Base-by-base conservation (phyloP, 108 stramenopile species). In the Asterionellopsis glacialis region DNA sequence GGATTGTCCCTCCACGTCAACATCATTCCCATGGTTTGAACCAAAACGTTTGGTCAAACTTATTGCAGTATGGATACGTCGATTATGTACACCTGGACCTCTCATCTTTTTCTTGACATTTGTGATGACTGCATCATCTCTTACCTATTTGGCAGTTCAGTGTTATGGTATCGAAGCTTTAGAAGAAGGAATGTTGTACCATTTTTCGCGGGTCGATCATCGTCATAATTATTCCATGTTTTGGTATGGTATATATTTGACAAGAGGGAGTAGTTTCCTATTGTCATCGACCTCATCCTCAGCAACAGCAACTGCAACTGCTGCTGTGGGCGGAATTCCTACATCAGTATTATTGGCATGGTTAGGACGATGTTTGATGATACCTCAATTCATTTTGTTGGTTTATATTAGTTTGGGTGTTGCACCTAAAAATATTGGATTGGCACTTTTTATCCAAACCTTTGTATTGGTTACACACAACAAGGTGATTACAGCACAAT, bases 401-500 rank as follows among this genome's bases (percentile, higher is more conserved):
- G 75, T 87, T 1, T 82, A 71, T 49, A 63, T 75, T 16, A 85
- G 90, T 62, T 56, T 93, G 28, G 80, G 77, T 12, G 58, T 93
- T 53, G 87, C 86, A 47, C 91, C 86, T 6, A 55, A 61, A 18
- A 71, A 93, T 62, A 63, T 96, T 40, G 69, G 69, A 53, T 62
- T 95, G 53, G 83, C 88, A 18, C 47, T 97, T 2, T 89, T 94
- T 56, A 57, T 93, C 16, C 96, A 97, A 68, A 97, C 98, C 19
- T 85, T 94, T 66, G 58, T 91, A 9, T 98, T 99, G 76, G 99
- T 99, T 18, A 83, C 95, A 9, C 90, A 93, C 79, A 99, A 99
- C 79, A 98, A 98, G 65, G 99, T 99, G 51, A 91, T 91, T 59
- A 99, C 98, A 1, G 98, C 93, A 24, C 97, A 99, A 67, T 99